Base-by-base conservation (phyloP, 2,329 filamentous ascomycete species). In the Hypoxylon sp. region DNA sequence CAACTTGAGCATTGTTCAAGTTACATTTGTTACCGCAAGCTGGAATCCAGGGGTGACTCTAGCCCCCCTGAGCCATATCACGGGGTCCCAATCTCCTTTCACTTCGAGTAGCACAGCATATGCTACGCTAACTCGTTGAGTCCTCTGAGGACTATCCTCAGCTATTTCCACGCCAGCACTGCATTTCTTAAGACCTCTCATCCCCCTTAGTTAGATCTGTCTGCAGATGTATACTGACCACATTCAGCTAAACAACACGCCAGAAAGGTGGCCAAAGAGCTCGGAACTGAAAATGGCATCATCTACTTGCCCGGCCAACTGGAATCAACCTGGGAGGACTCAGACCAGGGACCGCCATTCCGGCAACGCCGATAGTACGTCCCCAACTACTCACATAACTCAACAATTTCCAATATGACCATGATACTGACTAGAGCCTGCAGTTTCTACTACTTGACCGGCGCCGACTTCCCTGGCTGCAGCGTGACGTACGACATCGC, bases 401-500 rank as follows among this genome's bases (percentile, higher is more conserved):
- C 3, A 3, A 44, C 29, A 13, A 42, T 19, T 2, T n/a, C 35
- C 17, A 37, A 21, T 24, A 39, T 42, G 19, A 2, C n/a, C 32
- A 3, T 3, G 19, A 19, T 19, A 57, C 66, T 72, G 50, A 73
- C 63, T 7, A 10, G 1, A 48, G 6, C n/a, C 13, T 39, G 2
- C 55, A 88, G 86, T 80, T 89, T 89, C 77, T 89, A 85, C 76
- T 89, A 89, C 75, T 75, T 89, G 61, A 81, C 82, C 29, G 87
- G 87, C 37, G 83, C 82, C 64, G 79, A 88, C 77, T 85, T 88
- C 67, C 80, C 85, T 1, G 84, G 85, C 72, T 88, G 85, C 74
- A 80, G 81, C 53, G 82, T 87, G 35, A 89, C 87, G 1, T 89
- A 89, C 73, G 86, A 89, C 67, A 84, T 89, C 53, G 80, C 76